Evolutionary conservation across 208 protist genomes (phyloP), one percentile per base, ranked within the genome.

Genomic region (Crithidia acanthocephali): DNA sequence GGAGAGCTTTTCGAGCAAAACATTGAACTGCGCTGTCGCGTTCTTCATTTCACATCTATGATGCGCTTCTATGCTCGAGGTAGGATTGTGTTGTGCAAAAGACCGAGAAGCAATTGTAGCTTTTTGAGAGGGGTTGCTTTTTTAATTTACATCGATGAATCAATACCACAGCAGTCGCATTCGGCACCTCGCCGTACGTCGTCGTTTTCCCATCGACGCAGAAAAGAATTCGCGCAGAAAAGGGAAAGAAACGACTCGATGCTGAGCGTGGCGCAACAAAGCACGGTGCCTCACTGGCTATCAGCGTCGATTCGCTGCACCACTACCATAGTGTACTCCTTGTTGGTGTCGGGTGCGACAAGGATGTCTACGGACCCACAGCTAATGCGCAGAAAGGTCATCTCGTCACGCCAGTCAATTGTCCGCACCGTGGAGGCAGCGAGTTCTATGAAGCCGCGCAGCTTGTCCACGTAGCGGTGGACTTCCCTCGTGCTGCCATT

Each of bases 351-450:
- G 28, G 91, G 91, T 16, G 91, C 88, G 35, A 93, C 81, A 13
- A 95, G 71, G 51, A 93, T 87, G 47, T 95, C 88, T 16, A 84
- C 80, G n/a, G 56, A 15, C 9, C 82, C 82, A 47, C 82, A 85
- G 67, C 87, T 89, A 25, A 95, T 70, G 27, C 91, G 83, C 32
- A 95, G 77, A 80, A 95, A 95, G 18, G 86, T 93, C 76, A 95
- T 78, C 55, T 87, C 74, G 57, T 95, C 88, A 22, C 80, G 74
- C 76, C 80, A 91, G 74, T 93, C 87, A 57, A 95, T 83, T 13
- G 80, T 95, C 32, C 88, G 79, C 1, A 95, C 72, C 0, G 91
- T 93, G 42, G 91, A 93, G 5, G 72, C 56, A n/a, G 85, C 87
- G 48, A 94, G 58, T 47, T 82, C 70, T 40, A 88, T 91, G 45